phyloP scores from a whole-genome alignment of 495 filamentous ascomycete species.

The Aspergillus ellipticus region DNA sequence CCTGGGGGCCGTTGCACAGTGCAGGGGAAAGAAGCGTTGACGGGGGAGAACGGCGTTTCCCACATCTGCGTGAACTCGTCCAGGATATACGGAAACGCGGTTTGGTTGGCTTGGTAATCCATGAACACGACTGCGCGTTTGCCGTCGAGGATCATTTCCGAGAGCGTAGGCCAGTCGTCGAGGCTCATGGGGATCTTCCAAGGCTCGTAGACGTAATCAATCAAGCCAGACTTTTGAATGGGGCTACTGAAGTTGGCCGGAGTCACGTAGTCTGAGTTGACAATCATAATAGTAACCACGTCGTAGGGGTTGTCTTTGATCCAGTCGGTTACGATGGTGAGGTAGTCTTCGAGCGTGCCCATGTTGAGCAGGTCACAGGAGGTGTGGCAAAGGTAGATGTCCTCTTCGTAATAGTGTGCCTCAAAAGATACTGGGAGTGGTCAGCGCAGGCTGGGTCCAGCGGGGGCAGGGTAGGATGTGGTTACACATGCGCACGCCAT shows the following conservation, averaged over 20 bases:
- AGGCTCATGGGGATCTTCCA: slow-evolving; percentile 63
- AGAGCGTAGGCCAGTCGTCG: slow-evolving; percentile 80
- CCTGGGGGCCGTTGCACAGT: slow-evolving; percentile 57
- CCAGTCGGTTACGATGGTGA: slow-evolving; percentile 67
- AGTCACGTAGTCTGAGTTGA: slow-evolving; percentile 68
- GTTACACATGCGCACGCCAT: slow-evolving; percentile 78
- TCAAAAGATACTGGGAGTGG: slow-evolving; percentile 67
- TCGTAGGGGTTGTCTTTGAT: slow-evolving; percentile 76
- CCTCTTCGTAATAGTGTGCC: slow-evolving; percentile 63
- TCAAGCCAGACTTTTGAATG: slow-evolving; percentile 65
- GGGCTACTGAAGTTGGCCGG: slow-evolving; percentile 57
- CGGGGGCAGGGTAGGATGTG: neutral
- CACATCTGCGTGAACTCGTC: slow-evolving; percentile 65
- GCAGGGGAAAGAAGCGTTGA: slow-evolving; percentile 56
- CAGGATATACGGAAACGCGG: slow-evolving; percentile 61
- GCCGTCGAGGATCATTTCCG: slow-evolving; percentile 65
- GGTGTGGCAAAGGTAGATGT: slow-evolving; percentile 67
- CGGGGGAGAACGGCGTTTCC: slow-evolving; percentile 65
- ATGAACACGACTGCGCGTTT: slow-evolving; percentile 64
- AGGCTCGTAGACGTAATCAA: slow-evolving; percentile 67
- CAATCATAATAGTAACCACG: slow-evolving; percentile 84
- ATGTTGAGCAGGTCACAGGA: slow-evolving; percentile 75
- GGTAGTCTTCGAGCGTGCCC: slow-evolving; percentile 71
- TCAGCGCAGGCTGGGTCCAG: neutral
- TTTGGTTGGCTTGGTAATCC: slow-evolving; percentile 84